phyloP scores from a whole-genome alignment of 495 filamentous ascomycete species.

The Clohesyomyces aquaticus region DNA sequence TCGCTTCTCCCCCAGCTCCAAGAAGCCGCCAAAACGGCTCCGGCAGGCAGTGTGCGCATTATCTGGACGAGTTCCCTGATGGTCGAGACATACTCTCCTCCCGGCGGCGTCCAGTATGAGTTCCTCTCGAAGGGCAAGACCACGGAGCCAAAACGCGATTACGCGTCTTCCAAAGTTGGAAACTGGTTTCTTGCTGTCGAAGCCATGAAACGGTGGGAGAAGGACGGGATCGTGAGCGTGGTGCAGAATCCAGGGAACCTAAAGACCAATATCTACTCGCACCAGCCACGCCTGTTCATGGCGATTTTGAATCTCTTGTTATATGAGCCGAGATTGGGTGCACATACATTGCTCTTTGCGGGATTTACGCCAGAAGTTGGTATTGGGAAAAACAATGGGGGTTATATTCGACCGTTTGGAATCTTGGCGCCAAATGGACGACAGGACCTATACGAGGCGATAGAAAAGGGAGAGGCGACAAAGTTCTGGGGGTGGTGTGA shows the following conservation, averaged over 20 bases:
- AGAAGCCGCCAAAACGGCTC: slow-evolving; percentile 26
- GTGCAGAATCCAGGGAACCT: slow-evolving; percentile 15
- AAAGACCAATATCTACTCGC: slow-evolving; percentile 3
- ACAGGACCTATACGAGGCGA: slow-evolving; percentile 4
- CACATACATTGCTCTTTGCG: slow-evolving; percentile 26
- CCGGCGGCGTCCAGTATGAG: slow-evolving; percentile 13
- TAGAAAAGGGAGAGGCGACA: slow-evolving; percentile 1
- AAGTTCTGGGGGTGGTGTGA: slow-evolving; percentile 31
- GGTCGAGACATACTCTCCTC: slow-evolving; percentile 33
- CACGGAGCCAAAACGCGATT: slow-evolving; percentile 12
- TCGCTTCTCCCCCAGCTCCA: slow-evolving; percentile 14
- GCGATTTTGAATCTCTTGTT: slow-evolving; percentile 1
- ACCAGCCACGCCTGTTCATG: neutral
- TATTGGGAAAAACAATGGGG: slow-evolving; percentile 18
- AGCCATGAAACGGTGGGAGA: neutral
- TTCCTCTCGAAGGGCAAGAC: neutral
- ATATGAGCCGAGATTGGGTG: slow-evolving; percentile 20
- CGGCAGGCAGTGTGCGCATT: slow-evolving; percentile 45
- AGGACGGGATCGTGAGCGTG: neutral
- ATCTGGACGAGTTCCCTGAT: slow-evolving; percentile 48
- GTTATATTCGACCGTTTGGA: slow-evolving; percentile 29
- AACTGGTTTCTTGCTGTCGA: slow-evolving; percentile 24
- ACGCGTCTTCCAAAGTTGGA: slow-evolving; percentile 31
- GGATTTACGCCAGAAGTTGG: slow-evolving; percentile 21
- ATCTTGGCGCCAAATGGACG: neutral